phyloP scores from a whole-genome alignment of 169 alveolate genomes.

The Plasmodium inui region DNA sequence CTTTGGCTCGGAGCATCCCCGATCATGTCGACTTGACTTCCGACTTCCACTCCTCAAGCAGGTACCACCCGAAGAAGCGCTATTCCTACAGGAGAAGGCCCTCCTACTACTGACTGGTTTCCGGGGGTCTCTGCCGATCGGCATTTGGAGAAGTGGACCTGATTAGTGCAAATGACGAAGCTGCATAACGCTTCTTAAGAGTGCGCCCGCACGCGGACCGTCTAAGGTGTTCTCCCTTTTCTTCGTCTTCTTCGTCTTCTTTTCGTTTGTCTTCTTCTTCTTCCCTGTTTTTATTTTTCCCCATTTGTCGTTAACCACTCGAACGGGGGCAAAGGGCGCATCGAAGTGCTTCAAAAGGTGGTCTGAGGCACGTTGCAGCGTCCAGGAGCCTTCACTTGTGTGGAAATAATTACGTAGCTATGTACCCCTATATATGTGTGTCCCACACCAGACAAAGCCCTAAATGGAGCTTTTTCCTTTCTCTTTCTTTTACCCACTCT shows the following conservation, averaged over 20 bases:
- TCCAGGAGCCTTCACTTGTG: not conserved
- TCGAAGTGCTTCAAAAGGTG: not conserved
- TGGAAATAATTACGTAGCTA: not conserved
- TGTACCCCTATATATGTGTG: not conserved
- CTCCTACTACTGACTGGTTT: constrained; percentile 20
- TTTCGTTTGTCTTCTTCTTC: not conserved
- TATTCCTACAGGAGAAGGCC: constrained; percentile 29
- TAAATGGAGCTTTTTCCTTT: not conserved
- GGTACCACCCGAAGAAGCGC: constrained; percentile 24
- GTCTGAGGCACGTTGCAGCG: not conserved
- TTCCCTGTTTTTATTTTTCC: not conserved
- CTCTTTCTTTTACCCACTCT: not conserved
- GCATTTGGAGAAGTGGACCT: not conserved
- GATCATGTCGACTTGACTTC: constrained; percentile 3
- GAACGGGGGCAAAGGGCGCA: not conserved
- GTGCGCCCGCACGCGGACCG: not conserved
- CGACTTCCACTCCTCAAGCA: constrained; percentile 2
- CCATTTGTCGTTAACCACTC: not conserved
- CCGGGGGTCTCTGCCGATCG: not conserved
- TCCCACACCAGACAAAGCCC: not conserved
- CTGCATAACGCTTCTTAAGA: not conserved
- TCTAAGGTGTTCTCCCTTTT: not conserved
- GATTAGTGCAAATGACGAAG: not conserved
- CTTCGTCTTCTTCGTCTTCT: not conserved
- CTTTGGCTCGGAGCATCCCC: constrained; percentile 39